Conservation (phyloP, 805 yeast genomes). For the Lachancea sp. region DNA sequence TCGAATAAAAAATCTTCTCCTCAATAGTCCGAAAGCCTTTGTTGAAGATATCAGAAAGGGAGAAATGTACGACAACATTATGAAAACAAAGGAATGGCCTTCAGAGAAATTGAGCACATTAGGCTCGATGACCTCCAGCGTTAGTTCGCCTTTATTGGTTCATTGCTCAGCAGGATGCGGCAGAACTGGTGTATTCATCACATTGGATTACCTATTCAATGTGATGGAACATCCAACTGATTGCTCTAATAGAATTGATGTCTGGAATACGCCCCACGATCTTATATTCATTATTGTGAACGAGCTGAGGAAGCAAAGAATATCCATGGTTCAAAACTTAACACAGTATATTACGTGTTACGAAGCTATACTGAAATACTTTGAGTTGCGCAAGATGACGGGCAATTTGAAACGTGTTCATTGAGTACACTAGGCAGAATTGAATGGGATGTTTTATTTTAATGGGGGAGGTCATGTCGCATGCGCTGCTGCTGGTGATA, state of each 20-base stretch:
- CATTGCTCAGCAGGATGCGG: constrained; percentile 99
- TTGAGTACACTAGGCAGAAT: neutral
- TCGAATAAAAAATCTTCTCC: constrained; percentile 28
- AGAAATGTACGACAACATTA: constrained; percentile 5
- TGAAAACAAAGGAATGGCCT: neutral
- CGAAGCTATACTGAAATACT: constrained; percentile 40
- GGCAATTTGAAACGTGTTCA: neutral
- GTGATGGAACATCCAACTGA: constrained; percentile 32
- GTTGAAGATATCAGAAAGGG: constrained; percentile 14
- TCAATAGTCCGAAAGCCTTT: constrained; percentile 13
- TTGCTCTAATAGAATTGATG: constrained; percentile 34
- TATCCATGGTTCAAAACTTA: constrained; percentile 74
- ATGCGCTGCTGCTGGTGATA: neutral
- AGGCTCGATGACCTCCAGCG: constrained; percentile 14
- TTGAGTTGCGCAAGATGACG: constrained; percentile 9
- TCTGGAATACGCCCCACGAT: constrained; percentile 42
- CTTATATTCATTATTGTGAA: constrained; percentile 54
- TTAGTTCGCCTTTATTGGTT: constrained; percentile 47
- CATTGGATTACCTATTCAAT: constrained; percentile 47
- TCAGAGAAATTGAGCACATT: neutral
- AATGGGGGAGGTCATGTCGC: neutral
- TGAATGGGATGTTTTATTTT: neutral
- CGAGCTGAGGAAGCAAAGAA: constrained; percentile 58
- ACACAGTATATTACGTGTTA: constrained; percentile 68
- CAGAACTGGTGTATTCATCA: constrained; percentile 82